Evolutionary conservation across 352 stramenopile species (phyloP).

Genomic region (Pythium aquatile): DNA sequence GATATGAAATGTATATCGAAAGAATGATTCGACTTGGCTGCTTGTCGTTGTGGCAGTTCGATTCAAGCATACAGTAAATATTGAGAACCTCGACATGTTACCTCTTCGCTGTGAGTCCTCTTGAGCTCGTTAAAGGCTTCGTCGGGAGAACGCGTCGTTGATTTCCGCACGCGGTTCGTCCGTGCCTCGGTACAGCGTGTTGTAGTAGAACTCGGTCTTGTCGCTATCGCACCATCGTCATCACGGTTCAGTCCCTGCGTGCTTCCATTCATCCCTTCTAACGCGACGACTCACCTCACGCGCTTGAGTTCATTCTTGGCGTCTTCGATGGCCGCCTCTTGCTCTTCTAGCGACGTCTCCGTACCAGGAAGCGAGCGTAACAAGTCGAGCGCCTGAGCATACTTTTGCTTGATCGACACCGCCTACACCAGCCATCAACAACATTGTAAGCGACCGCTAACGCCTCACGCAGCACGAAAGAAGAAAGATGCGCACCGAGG

Average conservation of each 20-base stretch:
- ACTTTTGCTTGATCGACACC: slow-evolving; percentile 75
- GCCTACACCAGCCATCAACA: slow-evolving; percentile 34
- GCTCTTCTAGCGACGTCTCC: slow-evolving; percentile 75
- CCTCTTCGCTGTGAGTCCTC: no score
- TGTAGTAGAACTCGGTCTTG: slow-evolving; percentile 81
- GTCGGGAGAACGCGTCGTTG: slow-evolving; percentile 82
- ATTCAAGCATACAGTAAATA: slow-evolving; percentile 1
- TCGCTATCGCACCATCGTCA: slow-evolving; percentile 33
- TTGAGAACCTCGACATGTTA: neutral
- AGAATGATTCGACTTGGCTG: neutral
- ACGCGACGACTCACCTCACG: slow-evolving; percentile 49
- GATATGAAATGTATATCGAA: neutral
- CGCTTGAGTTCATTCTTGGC: slow-evolving; percentile 73
- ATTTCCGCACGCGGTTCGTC: slow-evolving; percentile 80
- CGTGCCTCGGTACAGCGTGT: slow-evolving; percentile 81
- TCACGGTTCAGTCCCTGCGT: neutral
- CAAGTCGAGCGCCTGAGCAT: slow-evolving; percentile 61
- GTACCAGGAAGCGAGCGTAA: slow-evolving; percentile 70
- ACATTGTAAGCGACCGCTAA: neutral
- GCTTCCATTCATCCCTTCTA: neutral
- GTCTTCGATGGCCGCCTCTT: slow-evolving; percentile 66
- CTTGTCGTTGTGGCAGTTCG: neutral
- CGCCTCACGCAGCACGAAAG: neutral
- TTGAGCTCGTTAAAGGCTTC: slow-evolving; percentile 47
- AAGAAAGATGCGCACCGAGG: slow-evolving; percentile 42